Percentiles rank a stretch among this genome's conserved stretches.
Conservation (phyloP, 129 eudicot genomes). For the Oenanthe sinensis region DNA sequence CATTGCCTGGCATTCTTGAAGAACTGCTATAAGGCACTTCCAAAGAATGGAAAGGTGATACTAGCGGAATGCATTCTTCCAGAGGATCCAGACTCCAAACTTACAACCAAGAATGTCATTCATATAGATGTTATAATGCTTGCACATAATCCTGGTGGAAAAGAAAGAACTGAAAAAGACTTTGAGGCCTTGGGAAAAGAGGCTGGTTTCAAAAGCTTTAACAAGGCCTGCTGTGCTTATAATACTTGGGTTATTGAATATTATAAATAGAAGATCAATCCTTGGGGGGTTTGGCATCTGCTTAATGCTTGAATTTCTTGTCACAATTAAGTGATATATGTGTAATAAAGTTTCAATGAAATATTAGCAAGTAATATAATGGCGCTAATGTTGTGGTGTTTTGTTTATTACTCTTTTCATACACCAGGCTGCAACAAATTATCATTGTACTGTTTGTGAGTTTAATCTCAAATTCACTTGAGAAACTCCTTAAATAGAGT, state of each 20-base stretch:
- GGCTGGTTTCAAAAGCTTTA: conserved; percentile 10
- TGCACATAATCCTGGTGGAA: conserved; percentile 10
- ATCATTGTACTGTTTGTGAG: neutral
- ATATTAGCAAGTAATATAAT: too few species aligned
- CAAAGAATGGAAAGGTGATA: conserved; percentile 14
- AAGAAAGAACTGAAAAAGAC: conserved; percentile 17
- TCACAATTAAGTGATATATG: neutral
- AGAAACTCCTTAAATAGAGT: neutral
- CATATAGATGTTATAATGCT: conserved; percentile 12
- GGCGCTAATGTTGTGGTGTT: too few species aligned
- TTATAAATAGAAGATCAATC: neutral
- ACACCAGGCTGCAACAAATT: neutral
- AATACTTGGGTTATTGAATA: conserved; percentile 10
- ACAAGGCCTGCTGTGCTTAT: conserved; percentile 1
- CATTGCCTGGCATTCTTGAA: conserved; percentile 12
- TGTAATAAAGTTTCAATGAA: neutral
- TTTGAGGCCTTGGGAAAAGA: conserved; percentile 11
- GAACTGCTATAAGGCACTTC: conserved; percentile 15
- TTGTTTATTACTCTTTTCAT: neutral
- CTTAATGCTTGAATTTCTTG: neutral
- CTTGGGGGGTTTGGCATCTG: neutral
- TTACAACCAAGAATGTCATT: neutral
- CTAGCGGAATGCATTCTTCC: conserved; percentile 13
- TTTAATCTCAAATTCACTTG: too few species aligned
- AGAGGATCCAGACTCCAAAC: conserved; percentile 6